Base-by-base conservation (phyloP, 768 basidiomycete species). In the Mycena chlorophos region DNA sequence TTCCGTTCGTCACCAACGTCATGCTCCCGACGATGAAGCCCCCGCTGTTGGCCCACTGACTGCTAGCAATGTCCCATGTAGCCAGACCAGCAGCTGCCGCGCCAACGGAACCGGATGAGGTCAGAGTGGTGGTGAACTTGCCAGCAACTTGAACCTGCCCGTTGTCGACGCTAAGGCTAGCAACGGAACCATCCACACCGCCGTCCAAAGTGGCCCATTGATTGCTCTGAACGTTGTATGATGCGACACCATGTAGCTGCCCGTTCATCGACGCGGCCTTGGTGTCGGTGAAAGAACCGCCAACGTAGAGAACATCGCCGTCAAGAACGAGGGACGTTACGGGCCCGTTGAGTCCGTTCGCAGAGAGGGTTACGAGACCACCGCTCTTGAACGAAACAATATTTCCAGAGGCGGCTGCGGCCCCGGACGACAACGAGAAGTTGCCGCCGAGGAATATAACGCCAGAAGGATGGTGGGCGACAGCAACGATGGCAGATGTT, bases 241-340 rank as follows among this genome's bases (percentile, higher is more conserved):
- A 66, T 0, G 87, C 92, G 28, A 96, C 70, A 30, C 85, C 80
- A 40, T 69, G 70, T 30, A 93, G 72, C 29, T 70, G 73, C 51
- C 81, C 80, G 43, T 78, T 42, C 13, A 5, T 79, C 0, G 86
- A 82, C 16, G 77, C 72, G 4, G 78, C 73, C 1, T 69, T 68
- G 0, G 92, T 89, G 58, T 89, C 86, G 0, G 77, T 79, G 75
- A 99, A 99, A 0, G 84, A 75, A 1, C 97, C 97, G n/a, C 93
- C 96, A 37, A 95, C 84, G 67, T 81, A 97, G 12, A 98, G 70
- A 19, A 75, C 75, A 63, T 89, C 78, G 12, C 82, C 85, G 51
- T 78, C 72, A 28, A 88, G 64, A n/a, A 80, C 74, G 37, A 95
- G 68, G 0, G 91, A 80, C 8, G 80, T 76, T 8, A 98, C 91